Conservation (phyloP, 352 stramenopile species). For the Phytophthora lateralis region DNA sequence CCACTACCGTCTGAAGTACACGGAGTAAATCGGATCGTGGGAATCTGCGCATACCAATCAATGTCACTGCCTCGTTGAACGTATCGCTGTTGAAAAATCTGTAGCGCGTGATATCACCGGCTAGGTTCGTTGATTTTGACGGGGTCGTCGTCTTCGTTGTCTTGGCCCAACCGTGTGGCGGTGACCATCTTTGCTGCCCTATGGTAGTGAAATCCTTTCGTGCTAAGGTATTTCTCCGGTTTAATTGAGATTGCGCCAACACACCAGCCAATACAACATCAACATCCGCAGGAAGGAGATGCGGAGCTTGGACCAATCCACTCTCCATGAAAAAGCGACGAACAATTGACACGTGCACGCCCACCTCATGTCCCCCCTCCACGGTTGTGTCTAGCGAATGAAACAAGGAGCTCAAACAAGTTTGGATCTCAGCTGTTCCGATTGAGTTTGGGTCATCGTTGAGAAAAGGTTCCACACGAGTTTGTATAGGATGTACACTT, state of each 20-base stretch:
- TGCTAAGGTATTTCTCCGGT: constrained; percentile 48
- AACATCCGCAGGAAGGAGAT: constrained; percentile 57
- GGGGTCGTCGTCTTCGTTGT: constrained; percentile 13
- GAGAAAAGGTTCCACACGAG: constrained; percentile 12
- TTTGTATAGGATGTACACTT: constrained; percentile 16
- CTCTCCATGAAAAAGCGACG: constrained; percentile 71
- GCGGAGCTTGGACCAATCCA: constrained; percentile 56
- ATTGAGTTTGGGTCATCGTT: constrained; percentile 29
- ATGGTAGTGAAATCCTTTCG: constrained; percentile 56
- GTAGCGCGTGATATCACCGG: constrained; percentile 44
- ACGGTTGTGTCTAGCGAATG: constrained; percentile 53
- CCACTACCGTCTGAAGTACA: constrained; percentile 60
- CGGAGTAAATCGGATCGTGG: constrained; percentile 57
- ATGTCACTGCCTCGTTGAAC: constrained; percentile 76
- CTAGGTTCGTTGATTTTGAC: constrained; percentile 11
- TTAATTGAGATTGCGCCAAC: constrained; percentile 57
- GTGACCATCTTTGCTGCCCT: constrained; percentile 17
- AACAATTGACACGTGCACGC: constrained; percentile 70
- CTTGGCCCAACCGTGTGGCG: constrained; percentile 31
- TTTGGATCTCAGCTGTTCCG: constrained; percentile 34
- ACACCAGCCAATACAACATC: constrained; percentile 73
- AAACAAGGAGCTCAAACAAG: constrained; percentile 45
- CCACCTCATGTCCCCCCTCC: constrained; percentile 37
- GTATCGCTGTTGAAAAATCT: constrained; percentile 71
- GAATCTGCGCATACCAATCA: constrained; percentile 67